Base-by-base conservation (phyloP, 164 flowering plant species). In the Amborella trichopoda region DNA sequence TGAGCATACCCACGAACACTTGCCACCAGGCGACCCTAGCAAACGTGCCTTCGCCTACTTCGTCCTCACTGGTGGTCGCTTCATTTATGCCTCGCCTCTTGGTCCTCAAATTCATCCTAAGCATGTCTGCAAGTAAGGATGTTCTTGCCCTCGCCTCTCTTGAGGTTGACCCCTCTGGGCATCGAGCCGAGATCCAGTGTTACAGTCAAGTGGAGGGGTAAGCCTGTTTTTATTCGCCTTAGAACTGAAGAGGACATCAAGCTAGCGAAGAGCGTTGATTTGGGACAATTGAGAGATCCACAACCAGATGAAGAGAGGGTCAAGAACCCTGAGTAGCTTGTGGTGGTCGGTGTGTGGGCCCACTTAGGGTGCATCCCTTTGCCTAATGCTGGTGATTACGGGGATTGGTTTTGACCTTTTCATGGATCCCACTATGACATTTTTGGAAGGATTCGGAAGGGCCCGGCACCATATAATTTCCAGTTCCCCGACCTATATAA, bases 251-350 rank as follows among this genome's bases (percentile, higher is more conserved):
- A 60, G 4, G 64, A 60, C 21, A 30, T 60, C 40, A 23, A 48
- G 42, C 44, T 54, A 17, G 59, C 64, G 12, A 60, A 60, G 36
- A 49, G 59, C 9, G 64, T 60, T 12, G 64, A 60, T 26, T 19
- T 56, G 28, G 50, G 43, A 16, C 53, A 63, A 11, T 63, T 58
- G 17, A 51, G 68, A 5, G 59, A 63, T 23, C 61, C 65, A 17
- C 48, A 61, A 26, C 36, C 37, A 17, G 65, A 61, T 23, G 10
- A 41, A 8, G 52, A 2, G 3, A 44, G 60, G 28, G 65, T 55
- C 33, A 46, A 55, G 60, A 30, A 61, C 26, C 60, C 65, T 8
- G 61, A 61, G 40, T 61, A 60, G 65, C 65, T 61, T 40, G 41
- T 61, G 18, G 60, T 61, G 24, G 38, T 61, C 20, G 65, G 65